Conservation (phyloP, 2,329 filamentous ascomycete species). For the Chaetomium strumarium region DNA sequence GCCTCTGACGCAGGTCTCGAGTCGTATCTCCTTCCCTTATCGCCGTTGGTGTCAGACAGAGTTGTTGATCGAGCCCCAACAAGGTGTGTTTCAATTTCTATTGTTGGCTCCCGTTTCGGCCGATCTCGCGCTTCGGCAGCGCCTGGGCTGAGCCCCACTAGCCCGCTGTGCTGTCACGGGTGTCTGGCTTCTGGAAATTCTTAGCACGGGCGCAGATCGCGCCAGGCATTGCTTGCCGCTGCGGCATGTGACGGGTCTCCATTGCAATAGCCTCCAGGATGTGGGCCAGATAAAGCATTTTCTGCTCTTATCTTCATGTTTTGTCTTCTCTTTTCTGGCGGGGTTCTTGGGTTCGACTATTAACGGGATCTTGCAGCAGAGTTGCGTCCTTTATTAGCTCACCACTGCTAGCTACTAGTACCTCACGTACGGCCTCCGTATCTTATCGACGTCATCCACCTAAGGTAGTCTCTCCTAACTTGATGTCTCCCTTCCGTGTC, state of each 20-base stretch:
- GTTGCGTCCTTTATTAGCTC: not conserved
- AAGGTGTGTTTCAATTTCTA: constrained; percentile 2
- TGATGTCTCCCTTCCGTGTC: constrained; percentile 24
- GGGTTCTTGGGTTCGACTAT: not conserved
- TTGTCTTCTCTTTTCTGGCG: not conserved
- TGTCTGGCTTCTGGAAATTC: not conserved
- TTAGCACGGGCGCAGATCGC: not conserved
- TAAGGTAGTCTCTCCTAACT: not conserved
- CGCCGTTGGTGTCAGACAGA: not conserved
- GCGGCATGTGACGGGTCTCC: not conserved
- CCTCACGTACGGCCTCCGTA: not conserved
- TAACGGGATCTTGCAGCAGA: not conserved
- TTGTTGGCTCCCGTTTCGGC: constrained; percentile 5
- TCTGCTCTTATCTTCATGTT: not conserved
- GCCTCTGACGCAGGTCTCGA: not conserved
- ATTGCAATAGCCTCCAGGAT: not conserved
- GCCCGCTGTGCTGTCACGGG: not conserved
- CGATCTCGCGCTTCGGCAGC: not conserved
- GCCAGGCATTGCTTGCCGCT: constrained; percentile 1
- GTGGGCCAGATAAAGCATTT: not conserved
- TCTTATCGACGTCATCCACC: not conserved
- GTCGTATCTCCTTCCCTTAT: not conserved
- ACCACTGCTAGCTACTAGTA: no score
- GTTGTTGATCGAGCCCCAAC: not conserved
- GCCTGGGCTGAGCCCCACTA: not conserved